phyloP scores from a whole-genome alignment of 164 flowering plant genomes.

The Dillenia turbinata region DNA sequence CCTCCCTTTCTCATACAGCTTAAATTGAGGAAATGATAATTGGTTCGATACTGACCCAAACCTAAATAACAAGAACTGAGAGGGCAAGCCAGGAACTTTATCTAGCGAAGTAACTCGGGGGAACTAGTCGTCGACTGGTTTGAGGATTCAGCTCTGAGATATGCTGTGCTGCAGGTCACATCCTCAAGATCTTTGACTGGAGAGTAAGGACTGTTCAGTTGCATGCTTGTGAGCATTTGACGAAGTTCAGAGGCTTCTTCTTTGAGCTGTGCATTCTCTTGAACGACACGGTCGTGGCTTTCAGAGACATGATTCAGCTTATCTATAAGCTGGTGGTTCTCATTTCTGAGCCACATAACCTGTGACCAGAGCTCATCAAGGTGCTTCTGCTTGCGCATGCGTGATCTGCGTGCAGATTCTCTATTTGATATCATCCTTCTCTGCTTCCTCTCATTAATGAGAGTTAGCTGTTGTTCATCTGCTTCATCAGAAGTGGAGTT shows the following conservation, averaged over 20 bases:
- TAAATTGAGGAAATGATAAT: too few relatives aligned
- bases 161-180: constrained; percentile 37
- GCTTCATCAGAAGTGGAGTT: constrained; percentile 91
- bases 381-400: constrained; percentile 93
- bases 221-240: constrained; percentile 47
- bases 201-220: constrained; percentile 42
- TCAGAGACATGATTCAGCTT: constrained; percentile 67
- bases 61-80: too few relatives aligned
- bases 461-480: constrained; percentile 56
- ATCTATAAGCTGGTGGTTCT: constrained; percentile 77
- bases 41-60: too few relatives aligned
- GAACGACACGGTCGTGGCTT: constrained; percentile 51
- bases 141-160: constrained; percentile 41
- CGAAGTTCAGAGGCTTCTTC: constrained; percentile 67
- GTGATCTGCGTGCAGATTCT: constrained; percentile 89
- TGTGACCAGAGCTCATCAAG: constrained; percentile 90
- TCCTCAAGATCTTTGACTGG: constrained; percentile 41
- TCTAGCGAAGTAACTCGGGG: constrained; percentile 24
- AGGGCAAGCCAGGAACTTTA: too few relatives aligned
- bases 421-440: constrained; percentile 94
- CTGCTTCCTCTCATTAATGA: constrained; percentile 77
- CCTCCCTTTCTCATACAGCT: too few relatives aligned
- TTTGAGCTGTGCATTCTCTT: constrained; percentile 71
- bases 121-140: constrained; percentile 36
- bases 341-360: constrained; percentile 69